Percentiles rank a stretch among this genome's conserved stretches.
phyloP scores from a whole-genome alignment of 495 filamentous ascomycete genomes.

The Aspergillus hancockii region DNA sequence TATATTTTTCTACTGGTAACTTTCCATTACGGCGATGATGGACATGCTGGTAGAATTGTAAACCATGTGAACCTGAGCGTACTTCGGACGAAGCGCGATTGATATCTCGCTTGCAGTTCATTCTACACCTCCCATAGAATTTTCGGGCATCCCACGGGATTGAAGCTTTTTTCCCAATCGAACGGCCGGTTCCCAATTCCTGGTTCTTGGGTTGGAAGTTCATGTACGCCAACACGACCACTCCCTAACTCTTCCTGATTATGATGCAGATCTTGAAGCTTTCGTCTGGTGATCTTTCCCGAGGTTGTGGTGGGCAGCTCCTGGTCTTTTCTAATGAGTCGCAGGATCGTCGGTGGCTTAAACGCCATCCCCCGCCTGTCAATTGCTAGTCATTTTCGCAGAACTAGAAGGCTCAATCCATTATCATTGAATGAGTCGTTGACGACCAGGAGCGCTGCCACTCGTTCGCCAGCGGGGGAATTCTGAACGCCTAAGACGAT shows the following conservation, averaged over 20 bases:
- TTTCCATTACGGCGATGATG: no score
- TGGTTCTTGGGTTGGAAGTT: not conserved
- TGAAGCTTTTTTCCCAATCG: no score
- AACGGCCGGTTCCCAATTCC: not conserved
- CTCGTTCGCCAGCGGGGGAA: not conserved
- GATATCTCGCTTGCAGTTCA: no score
- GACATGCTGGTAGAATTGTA: no score
- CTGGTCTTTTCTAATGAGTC: not conserved
- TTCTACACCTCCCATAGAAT: no score
- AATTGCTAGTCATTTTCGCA: not conserved
- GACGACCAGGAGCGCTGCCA: not conserved
- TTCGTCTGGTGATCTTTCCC: not conserved
- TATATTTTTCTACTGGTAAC: no score
- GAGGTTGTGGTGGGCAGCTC: not conserved
- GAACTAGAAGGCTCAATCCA: not conserved
- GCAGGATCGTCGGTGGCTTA: not conserved
- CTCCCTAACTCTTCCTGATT: not conserved
- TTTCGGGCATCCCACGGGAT: no score
- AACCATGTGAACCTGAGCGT: no score
- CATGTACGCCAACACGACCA: not conserved
- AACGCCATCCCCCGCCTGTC: not conserved
- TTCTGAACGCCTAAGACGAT: not conserved
- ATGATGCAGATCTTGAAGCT: not conserved
- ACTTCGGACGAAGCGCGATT: no score
- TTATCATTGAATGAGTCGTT: not conserved